These are phyloP conservation scores for Aspergillus fijiensis DNA, from an alignment of 2,329 filamentous ascomycete genomes.

Conservation along the genomic window DNA sequence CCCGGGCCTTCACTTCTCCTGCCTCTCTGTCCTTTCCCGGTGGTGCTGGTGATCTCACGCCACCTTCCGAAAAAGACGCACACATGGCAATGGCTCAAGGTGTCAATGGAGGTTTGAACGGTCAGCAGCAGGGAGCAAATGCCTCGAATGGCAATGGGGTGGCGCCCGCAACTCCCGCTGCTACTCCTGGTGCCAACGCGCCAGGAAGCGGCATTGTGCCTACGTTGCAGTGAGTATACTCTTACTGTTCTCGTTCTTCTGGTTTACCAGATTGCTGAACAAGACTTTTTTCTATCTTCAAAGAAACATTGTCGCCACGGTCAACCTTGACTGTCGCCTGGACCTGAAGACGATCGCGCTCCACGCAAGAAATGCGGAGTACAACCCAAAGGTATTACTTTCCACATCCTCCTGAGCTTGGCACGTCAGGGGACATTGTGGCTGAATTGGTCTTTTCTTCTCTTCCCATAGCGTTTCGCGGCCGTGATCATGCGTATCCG, in stretches of 20 bases:
- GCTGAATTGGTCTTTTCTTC: slow-evolving; percentile 44
- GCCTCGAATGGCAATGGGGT: slow-evolving; percentile 71
- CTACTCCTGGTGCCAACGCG: slow-evolving; percentile 79
- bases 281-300: slow-evolving; percentile 29
- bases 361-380: slow-evolving; percentile 97
- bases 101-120: slow-evolving; percentile 51
- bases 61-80: slow-evolving; percentile 68
- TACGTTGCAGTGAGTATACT: slow-evolving; percentile 90
- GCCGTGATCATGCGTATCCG: slow-evolving; percentile 99
- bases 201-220: slow-evolving; percentile 87
- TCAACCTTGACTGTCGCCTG: slow-evolving; percentile 95
- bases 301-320: slow-evolving; percentile 99
- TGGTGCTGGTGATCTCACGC: slow-evolving; percentile 77
- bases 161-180: slow-evolving; percentile 85
- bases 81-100: slow-evolving; percentile 47
- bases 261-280: slow-evolving; percentile 53
- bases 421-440: slow-evolving; percentile 42
- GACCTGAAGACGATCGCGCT: slow-evolving; percentile 98
- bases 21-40: slow-evolving; percentile 90
- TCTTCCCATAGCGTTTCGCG: slow-evolving; percentile 77
- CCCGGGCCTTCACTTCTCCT: slow-evolving; percentile 91
- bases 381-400: slow-evolving; percentile 86
- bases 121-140: slow-evolving; percentile 58
- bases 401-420: slow-evolving; percentile 35
- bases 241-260: slow-evolving; percentile 40